These are phyloP conservation scores for Pythium dissotocum DNA, from an alignment of 352 stramenopile species.

Conservation along the genomic window DNA sequence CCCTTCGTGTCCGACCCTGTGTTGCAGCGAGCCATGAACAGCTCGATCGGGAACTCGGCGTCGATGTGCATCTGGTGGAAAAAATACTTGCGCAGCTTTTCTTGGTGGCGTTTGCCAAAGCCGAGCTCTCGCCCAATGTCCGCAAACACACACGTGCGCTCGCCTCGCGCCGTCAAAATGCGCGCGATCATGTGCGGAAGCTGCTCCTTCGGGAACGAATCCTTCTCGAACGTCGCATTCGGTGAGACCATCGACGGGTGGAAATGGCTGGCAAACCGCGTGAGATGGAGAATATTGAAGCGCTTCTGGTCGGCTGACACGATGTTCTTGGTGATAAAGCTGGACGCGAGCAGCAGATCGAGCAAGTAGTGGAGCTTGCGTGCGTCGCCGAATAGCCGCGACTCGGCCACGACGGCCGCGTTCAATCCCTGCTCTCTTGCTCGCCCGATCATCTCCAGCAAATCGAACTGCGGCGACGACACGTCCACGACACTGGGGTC, in stretches of 20 bases:
- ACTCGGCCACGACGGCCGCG: slow-evolving; percentile 53
- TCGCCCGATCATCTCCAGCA: slow-evolving; percentile 78
- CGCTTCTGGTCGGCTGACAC: slow-evolving; percentile 60
- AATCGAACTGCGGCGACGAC: slow-evolving; percentile 67
- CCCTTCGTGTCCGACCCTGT: slow-evolving; percentile 56
- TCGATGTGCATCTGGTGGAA: slow-evolving; percentile 68
- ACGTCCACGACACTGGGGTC: slow-evolving; percentile 57
- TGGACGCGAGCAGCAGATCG: slow-evolving; percentile 64
- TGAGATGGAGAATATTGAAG: slow-evolving; percentile 84
- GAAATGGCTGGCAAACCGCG: slow-evolving; percentile 61
- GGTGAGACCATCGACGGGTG: slow-evolving; percentile 70
- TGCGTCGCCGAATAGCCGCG: slow-evolving; percentile 63
- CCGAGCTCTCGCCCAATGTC: slow-evolving; percentile 82
- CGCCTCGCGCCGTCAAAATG: slow-evolving; percentile 61
- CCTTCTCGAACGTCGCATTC: slow-evolving; percentile 47
- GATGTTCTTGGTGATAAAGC: slow-evolving; percentile 77
- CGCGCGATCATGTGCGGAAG: slow-evolving; percentile 60
- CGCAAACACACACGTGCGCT: slow-evolving; percentile 79
- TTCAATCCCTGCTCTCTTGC: slow-evolving; percentile 60
- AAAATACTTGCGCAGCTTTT: slow-evolving; percentile 84
- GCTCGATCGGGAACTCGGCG: slow-evolving; percentile 59
- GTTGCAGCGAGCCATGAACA: slow-evolving; percentile 85
- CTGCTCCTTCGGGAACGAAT: slow-evolving; percentile 63
- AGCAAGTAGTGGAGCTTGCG: slow-evolving; percentile 83
- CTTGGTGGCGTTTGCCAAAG: slow-evolving; percentile 74